These are phyloP conservation scores for Eutypella sp. DNA, from an alignment of 2,329 filamentous ascomycete genomes.

Conservation along the genomic window DNA sequence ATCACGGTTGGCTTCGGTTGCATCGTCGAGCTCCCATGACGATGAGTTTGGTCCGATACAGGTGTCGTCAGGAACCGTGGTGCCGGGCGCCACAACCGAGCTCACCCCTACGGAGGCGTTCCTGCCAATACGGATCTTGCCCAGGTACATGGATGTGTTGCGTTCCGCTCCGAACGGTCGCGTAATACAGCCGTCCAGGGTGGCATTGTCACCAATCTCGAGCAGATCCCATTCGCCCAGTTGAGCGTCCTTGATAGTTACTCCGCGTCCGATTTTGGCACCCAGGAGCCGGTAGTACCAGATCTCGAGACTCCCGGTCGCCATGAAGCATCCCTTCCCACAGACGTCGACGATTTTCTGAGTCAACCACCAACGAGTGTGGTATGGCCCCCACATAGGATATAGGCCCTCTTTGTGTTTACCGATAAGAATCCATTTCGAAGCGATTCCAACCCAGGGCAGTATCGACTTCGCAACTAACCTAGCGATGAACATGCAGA, in stretches of 20 bases:
- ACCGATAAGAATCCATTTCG: slow-evolving; percentile 53
- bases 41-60: slow-evolving; percentile 54
- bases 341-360: slow-evolving; percentile 47
- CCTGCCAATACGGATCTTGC: slow-evolving; percentile 43
- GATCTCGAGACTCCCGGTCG: slow-evolving; percentile 33
- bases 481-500: slow-evolving; percentile 39
- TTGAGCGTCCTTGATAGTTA: slow-evolving; percentile 38
- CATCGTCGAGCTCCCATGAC: slow-evolving; percentile 48
- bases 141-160: slow-evolving; percentile 55
- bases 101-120: slow-evolving; percentile 43
- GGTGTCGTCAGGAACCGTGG: slow-evolving; percentile 40
- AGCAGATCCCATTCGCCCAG: slow-evolving; percentile 54
- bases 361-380: slow-evolving; percentile 54
- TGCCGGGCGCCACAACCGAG: slow-evolving; percentile 47
- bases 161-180: slow-evolving; percentile 50
- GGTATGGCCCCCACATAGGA: slow-evolving; percentile 56
- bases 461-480: slow-evolving; percentile 32
- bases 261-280: slow-evolving; percentile 46
- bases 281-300: slow-evolving; percentile 49
- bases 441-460: slow-evolving; percentile 42
- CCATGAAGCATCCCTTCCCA: slow-evolving; percentile 42
- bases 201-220: slow-evolving; percentile 45
- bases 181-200: slow-evolving; percentile 42
- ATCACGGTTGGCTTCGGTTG: slow-evolving; percentile 42
- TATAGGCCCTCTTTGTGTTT: slow-evolving; percentile 48